phyloP scores from a whole-genome alignment of 2,329 filamentous ascomycete genomes.

The Emmonsia crescens region DNA sequence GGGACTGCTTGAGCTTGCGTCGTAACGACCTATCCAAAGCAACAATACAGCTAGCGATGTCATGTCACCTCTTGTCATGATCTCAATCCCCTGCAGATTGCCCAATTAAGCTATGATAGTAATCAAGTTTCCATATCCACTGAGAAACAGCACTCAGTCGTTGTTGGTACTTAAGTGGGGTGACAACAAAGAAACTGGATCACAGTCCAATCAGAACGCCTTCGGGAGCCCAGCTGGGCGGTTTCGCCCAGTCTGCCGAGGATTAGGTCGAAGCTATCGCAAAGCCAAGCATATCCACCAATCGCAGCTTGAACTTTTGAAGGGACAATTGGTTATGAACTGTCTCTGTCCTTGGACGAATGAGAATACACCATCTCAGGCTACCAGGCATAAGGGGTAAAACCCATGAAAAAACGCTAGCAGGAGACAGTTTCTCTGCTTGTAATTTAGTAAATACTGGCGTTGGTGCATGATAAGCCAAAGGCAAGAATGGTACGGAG shows the following conservation, averaged over 20 bases:
- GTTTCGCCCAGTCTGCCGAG: neutral
- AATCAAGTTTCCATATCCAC: neutral
- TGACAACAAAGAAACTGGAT: neutral
- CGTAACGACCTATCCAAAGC: neutral
- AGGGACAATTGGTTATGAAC: neutral
- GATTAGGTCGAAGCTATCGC: neutral
- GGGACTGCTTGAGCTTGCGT: neutral
- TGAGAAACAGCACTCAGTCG: neutral
- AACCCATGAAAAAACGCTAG: neutral
- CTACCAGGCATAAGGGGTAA: neutral
- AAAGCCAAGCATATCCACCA: neutral
- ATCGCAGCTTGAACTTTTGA: neutral
- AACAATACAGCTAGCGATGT: neutral
- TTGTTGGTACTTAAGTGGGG: neutral
- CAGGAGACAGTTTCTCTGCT: neutral
- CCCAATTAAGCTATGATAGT: neutral
- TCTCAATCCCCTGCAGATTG: slow-evolving; percentile 1
- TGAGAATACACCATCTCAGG: too few species aligned
- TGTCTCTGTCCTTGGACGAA: too few species aligned
- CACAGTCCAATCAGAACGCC: neutral
- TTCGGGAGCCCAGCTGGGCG: neutral
- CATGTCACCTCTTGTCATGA: neutral
- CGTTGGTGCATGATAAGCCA: neutral
- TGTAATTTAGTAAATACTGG: neutral
- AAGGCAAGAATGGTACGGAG: neutral